These are phyloP conservation scores for Fraxinus pennsylvanica DNA, from an alignment of 257 asterid genomes.

Conservation along the genomic window DNA sequence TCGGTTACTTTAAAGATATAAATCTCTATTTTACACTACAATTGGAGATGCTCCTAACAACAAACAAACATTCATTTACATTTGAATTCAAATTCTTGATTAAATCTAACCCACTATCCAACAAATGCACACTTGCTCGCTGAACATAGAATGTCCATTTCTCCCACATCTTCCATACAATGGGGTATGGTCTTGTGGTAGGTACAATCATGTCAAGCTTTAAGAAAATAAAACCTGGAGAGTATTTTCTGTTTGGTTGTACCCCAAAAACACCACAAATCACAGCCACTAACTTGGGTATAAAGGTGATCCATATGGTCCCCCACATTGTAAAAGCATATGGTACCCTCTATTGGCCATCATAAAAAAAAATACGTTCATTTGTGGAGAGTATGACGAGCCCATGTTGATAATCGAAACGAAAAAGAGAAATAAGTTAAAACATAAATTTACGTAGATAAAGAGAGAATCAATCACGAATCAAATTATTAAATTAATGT, in stretches of 20 bases:
- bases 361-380: not conserved
- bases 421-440: no score
- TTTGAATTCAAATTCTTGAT: no score
- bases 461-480: no score
- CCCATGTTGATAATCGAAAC: no score
- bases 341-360: not conserved
- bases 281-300: constrained; percentile 16
- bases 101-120: not conserved
- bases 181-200: constrained; percentile 38
- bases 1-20: no score
- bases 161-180: constrained; percentile 15
- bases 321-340: constrained; percentile 43
- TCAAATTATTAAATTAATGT: no score
- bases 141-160: not conserved
- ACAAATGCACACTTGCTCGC: not conserved
- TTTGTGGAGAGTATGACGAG: no score
- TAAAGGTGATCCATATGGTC: constrained; percentile 34
- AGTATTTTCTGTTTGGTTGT: constrained; percentile 36
- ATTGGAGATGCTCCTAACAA: no score
- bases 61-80: no score
- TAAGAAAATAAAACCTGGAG: constrained; percentile 66
- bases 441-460: no score
- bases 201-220: constrained; percentile 47
- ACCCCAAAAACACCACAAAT: constrained; percentile 36
- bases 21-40: no score